Conservation (phyloP, 192 early-diverging fungal species). For the Coemansia sp. region DNA sequence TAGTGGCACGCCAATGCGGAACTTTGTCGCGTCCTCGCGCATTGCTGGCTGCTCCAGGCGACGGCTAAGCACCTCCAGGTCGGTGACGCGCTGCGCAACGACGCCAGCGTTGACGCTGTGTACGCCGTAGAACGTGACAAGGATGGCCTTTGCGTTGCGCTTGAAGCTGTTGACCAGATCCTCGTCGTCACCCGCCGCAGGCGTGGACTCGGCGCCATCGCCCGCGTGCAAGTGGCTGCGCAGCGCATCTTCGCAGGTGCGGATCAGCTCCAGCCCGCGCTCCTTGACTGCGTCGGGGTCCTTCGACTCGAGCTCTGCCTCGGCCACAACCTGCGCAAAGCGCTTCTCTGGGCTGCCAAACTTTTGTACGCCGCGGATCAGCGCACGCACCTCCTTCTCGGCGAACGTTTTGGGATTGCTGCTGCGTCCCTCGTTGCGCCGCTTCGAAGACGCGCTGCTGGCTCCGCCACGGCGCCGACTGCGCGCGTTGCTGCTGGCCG, state of each 20-base stretch:
- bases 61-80: constrained; percentile 61
- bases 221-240: constrained; percentile 33
- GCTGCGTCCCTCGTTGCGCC: constrained; percentile 23
- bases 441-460: constrained; percentile 15
- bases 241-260: constrained; percentile 55
- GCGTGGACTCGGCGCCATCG: constrained; percentile 20
- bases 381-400: constrained; percentile 77
- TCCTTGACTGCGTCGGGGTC: constrained; percentile 49
- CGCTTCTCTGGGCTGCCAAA: constrained; percentile 79
- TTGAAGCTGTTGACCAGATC: constrained; percentile 36
- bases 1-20: constrained; percentile 69
- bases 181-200: constrained; percentile 30
- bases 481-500: constrained; percentile 22
- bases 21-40: constrained; percentile 57
- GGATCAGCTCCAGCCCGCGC: constrained; percentile 43
- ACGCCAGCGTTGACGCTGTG: constrained; percentile 80
- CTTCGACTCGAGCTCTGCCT: constrained; percentile 71
- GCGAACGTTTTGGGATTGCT: constrained; percentile 51
- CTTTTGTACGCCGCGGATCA: constrained; percentile 71
- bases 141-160: constrained; percentile 65
- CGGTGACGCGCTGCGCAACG: constrained; percentile 66
- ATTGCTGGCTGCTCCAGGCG: constrained; percentile 51
- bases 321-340: constrained; percentile 74
- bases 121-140: constrained; percentile 71
- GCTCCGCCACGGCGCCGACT: constrained; percentile 15